Base-by-base conservation (phyloP, 768 basidiomycete genomes). In the Termitomyces sp. region DNA sequence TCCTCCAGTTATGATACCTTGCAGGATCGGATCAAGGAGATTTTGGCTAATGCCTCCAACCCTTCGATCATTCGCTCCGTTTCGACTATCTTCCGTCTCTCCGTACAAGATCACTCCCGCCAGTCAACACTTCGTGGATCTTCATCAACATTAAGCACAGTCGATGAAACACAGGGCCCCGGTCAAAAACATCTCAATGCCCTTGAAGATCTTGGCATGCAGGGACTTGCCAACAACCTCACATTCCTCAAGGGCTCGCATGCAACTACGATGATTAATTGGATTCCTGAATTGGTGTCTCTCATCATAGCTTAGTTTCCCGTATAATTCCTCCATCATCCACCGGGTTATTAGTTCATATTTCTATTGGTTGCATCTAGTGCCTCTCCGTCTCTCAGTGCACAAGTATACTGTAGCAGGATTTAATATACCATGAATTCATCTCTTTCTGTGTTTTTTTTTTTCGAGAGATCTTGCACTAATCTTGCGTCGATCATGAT, bases 81-180 rank as follows among this genome's bases (percentile, higher is more conserved):
- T 34, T 89, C 91, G n/a, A 86, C 80, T 62, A 84, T 94, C 57
- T 92, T 91, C 78, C 83, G 86, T 17, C 78, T 88, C 36, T 83
- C 88, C 8, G 77, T 88, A 62, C 80, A 83, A 62, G 88, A 90
- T 60, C 71, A 78, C 56, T 71, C 73, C 49, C 79, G 75, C 56
- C 70, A 69, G n/a, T 71, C 73, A 17, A 67, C 75, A 17, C 73
- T 77, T 40, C 79, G 79, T 32, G 81, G 78, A 12, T 91, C 92
- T 4, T 76, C 82, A 50, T 86, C 89, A 25, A 89, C 88, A 0
- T 73, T 92, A 50, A 82, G 79, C 64, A 86, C 83, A 0, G 76
- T 84, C 17, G 88, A 90, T 9, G 90, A 91, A 53, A 74, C 71
- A 17, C 76, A 78, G 49, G 81, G 79, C 5, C 75, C 83, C 7